Conservation (phyloP, 352 stramenopile species). For the Pythium folliculosum region DNA sequence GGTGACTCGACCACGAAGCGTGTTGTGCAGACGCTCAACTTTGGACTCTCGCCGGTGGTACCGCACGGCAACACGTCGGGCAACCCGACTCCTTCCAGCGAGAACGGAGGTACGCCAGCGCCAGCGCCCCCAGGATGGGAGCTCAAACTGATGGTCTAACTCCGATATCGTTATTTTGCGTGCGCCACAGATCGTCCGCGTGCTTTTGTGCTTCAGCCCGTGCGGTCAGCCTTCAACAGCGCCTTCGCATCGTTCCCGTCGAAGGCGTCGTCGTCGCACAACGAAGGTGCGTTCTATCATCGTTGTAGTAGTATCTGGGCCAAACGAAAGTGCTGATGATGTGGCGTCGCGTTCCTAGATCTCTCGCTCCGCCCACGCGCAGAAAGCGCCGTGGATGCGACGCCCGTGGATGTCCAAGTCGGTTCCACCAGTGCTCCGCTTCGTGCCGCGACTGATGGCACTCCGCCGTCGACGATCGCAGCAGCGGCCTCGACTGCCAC, state of each 20-base stretch:
- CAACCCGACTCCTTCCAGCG: constrained; percentile 21
- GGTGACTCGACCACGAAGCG: constrained; percentile 30
- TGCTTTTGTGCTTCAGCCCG: constrained; percentile 20
- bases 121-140: no score
- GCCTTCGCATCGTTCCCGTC: constrained; percentile 17
- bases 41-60: constrained; percentile 44
- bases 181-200: constrained; percentile 10
- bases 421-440: not conserved
- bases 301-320: no score
- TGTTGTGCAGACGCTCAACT: constrained; percentile 50
- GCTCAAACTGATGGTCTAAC: no score
- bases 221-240: constrained; percentile 28
- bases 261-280: not conserved
- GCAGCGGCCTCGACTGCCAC: constrained; percentile 36
- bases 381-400: constrained; percentile 8
- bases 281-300: constrained; percentile 18
- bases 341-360: constrained; percentile 10
- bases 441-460: not conserved
- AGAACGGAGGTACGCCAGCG: not conserved
- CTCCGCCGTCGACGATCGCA: constrained; percentile 20
- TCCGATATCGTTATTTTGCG: constrained; percentile 1
- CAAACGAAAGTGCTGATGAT: no score
- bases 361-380: constrained; percentile 21
- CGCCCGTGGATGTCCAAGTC: constrained; percentile 26
- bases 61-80: constrained; percentile 44